Conservation (phyloP, 768 basidiomycete species). For the Lentinula sp. region DNA sequence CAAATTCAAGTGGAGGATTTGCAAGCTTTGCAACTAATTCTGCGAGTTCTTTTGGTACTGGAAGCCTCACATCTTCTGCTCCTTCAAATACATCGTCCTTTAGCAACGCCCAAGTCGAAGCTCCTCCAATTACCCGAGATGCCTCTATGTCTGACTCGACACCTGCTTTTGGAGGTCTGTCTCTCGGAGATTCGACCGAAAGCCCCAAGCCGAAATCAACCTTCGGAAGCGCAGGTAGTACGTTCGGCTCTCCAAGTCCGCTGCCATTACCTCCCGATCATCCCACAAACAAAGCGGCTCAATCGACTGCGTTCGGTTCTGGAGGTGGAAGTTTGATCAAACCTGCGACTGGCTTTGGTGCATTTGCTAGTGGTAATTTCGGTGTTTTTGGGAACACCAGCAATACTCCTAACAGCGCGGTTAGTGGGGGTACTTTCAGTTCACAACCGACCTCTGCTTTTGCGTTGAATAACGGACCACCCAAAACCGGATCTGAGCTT, state of each 20-base stretch:
- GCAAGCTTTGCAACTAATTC: slow-evolving; percentile 17
- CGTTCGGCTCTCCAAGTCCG: slow-evolving; percentile 23
- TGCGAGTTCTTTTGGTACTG: slow-evolving; percentile 8
- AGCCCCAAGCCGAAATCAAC: slow-evolving; percentile 21
- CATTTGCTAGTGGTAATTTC: slow-evolving; percentile 10
- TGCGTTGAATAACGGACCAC: slow-evolving; percentile 13
- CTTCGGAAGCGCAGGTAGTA: slow-evolving; percentile 16
- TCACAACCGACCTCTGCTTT: slow-evolving; percentile 6
- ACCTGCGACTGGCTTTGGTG: slow-evolving; percentile 28
- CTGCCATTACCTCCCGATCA: slow-evolving; percentile 17
- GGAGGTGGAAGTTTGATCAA: slow-evolving; percentile 18
- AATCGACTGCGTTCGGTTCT: slow-evolving; percentile 10
- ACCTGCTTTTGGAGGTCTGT: slow-evolving; percentile 30
- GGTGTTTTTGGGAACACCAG: slow-evolving; percentile 27
- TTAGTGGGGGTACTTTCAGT: slow-evolving; percentile 28
- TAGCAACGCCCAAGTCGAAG: slow-evolving; percentile 11
- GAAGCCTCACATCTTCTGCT: slow-evolving; percentile 15
- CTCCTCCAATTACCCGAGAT: slow-evolving; percentile 34
- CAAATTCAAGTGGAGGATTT: slow-evolving; percentile 14
- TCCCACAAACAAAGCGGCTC: slow-evolving; percentile 14
- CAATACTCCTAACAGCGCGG: slow-evolving; percentile 15
- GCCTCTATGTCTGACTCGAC: slow-evolving; percentile 37
- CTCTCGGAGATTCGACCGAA: slow-evolving; percentile 22
- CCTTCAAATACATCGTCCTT: slow-evolving; percentile 6
- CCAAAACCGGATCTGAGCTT: slow-evolving; percentile 17